Conservation (phyloP, 1,139 yeast species). For the Kluyveromyces marxianus region DNA sequence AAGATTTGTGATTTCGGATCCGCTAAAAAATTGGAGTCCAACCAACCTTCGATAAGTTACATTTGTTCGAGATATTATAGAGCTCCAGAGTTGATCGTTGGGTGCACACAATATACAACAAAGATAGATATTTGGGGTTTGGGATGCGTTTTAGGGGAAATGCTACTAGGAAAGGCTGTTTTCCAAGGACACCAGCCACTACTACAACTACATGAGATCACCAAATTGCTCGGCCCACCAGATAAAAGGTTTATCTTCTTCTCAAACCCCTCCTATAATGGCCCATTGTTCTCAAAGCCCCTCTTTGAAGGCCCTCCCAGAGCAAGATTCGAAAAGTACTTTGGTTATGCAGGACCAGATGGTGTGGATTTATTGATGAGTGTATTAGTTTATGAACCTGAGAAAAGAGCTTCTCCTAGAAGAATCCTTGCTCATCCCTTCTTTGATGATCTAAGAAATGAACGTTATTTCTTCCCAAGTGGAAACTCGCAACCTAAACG, state of each 20-base stretch:
- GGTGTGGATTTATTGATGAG: slow-evolving; percentile 65
- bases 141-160: slow-evolving; percentile 80
- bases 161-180: slow-evolving; percentile 73
- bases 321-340: slow-evolving; percentile 60
- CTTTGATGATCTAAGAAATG: slow-evolving; percentile 58
- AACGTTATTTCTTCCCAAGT: slow-evolving; percentile 53
- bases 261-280: slow-evolving; percentile 66
- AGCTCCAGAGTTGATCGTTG: slow-evolving; percentile 77
- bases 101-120: slow-evolving; percentile 66
- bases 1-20: slow-evolving; percentile 81
- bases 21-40: slow-evolving; percentile 67
- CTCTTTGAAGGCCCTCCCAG: slow-evolving; percentile 52
- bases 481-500: slow-evolving; percentile 33
- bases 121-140: slow-evolving; percentile 82
- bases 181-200: slow-evolving; percentile 76
- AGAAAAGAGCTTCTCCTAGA: slow-evolving; percentile 56
- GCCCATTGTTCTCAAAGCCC: slow-evolving; percentile 65
- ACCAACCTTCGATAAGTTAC: slow-evolving; percentile 69
- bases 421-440: slow-evolving; percentile 64
- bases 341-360: slow-evolving; percentile 59
- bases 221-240: slow-evolving; percentile 71
- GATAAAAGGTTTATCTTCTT: slow-evolving; percentile 62
- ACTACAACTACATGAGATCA: slow-evolving; percentile 67
- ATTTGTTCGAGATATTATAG: slow-evolving; percentile 76
- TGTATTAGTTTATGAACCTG: slow-evolving; percentile 69